phyloP scores from a whole-genome alignment of 345 rosid genomes.

The Citrus glauca region DNA sequence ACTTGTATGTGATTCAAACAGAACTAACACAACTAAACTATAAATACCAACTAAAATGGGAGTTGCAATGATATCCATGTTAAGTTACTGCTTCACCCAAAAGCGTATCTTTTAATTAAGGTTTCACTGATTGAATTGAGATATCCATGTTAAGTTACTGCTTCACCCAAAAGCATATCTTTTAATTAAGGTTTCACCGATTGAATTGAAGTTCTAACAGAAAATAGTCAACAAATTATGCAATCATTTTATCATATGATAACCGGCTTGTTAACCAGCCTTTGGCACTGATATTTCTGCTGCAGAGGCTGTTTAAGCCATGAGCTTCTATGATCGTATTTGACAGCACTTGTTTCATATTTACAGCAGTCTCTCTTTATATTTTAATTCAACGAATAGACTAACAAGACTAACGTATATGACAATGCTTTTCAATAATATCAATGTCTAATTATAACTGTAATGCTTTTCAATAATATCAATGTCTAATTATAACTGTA shows the following conservation, averaged over 20 bases:
- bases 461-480: background rate
- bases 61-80: too few relatives aligned
- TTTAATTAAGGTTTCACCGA: too few relatives aligned
- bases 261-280: background rate
- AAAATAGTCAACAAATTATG: background rate
- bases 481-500: background rate
- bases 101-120: too few relatives aligned
- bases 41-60: too few relatives aligned
- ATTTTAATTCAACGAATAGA: background rate
- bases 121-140: too few relatives aligned
- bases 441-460: background rate
- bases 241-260: background rate
- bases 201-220: too few relatives aligned
- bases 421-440: background rate
- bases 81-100: too few relatives aligned
- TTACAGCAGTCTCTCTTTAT: background rate
- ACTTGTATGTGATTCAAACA: too few relatives aligned
- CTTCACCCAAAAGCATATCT: too few relatives aligned
- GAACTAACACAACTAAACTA: too few relatives aligned
- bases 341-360: background rate
- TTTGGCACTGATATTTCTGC: background rate
- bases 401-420: background rate
- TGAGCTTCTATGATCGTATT: background rate
- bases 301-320: background rate
- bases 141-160: too few relatives aligned